Base-by-base conservation (phyloP, 306 rosid species). In the Crataegus laevigata region DNA sequence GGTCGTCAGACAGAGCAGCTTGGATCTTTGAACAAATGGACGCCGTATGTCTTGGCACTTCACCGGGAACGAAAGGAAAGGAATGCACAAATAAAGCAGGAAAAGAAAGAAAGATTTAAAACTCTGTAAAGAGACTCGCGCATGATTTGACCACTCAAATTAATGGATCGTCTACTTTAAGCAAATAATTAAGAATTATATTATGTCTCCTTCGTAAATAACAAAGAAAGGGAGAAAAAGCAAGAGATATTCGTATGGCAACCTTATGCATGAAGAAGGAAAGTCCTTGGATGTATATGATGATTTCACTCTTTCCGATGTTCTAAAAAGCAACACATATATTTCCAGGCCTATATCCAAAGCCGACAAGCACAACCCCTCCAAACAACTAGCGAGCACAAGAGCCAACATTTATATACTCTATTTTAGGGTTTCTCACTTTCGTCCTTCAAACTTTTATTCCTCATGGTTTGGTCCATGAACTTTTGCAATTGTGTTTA, bases 111-210 rank as follows among this genome's bases (percentile, higher is more conserved):
- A 10, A 14, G 14, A 34, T 32, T 30, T 50, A 59, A 32, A 59
- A 18, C 70, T 73, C 76, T 0, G 74, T 76, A 77, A 78, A 67
- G 3, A 21, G 5, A 8, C 28, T 8, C 61, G 9, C 1, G 85
- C 89, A 87, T 80, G 92, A 91, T 63, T 79, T 80, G 89, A 89
- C 89, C 82, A 80, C 87, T 86, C 87, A 75, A 81, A 50, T 17
- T 5, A 50, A 82, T 60, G 78, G 42, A 82, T 60, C 79, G 42
- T 79, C 66, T 65, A 63, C 83, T 88, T 83, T 71, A 84, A 86
- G 85, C 80, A 65, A 85, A 4, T 19, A 50, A 50, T 50, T 50
- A 18, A n/a, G 5, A 15, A 15, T 6, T 43, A 50, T 60, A 32
- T n/a, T 66, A 59, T 64, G 74, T 79, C 70, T 72, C 68, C 9